These are phyloP conservation scores for Nothophaeocryptopus gaeumannii DNA, from an alignment of 2,329 filamentous ascomycete species.

Conservation along the genomic window DNA sequence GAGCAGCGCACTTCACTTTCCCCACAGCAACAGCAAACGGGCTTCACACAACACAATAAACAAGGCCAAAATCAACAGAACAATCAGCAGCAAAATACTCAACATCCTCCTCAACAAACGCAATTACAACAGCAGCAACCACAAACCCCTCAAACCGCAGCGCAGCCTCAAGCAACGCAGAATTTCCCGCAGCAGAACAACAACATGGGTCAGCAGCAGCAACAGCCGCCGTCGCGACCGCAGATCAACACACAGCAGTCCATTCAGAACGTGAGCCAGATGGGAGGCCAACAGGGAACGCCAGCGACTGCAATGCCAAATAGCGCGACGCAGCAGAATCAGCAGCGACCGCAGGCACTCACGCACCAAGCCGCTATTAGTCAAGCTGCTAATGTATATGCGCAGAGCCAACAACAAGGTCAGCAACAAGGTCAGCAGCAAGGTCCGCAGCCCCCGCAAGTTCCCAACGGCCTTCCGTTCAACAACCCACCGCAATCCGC, in stretches of 20 bases:
- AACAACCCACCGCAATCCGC: conserved; percentile 18
- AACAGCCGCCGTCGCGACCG: conserved; percentile 13
- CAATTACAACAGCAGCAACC: conserved; percentile 35
- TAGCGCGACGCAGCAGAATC: conserved; percentile 21
- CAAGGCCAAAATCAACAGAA: conserved; percentile 10
- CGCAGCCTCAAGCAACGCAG: conserved; percentile 29
- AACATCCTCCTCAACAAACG: conserved; percentile 42
- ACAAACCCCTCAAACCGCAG: conserved; percentile 35
- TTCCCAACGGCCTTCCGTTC: conserved; percentile 28
- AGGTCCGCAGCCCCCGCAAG: conserved; percentile 19
- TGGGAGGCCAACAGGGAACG: conserved; percentile 19
- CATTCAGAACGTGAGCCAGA: conserved; percentile 22
- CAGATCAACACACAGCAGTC: conserved; percentile 13
- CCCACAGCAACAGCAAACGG: conserved; percentile 20
- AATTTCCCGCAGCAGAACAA: conserved; percentile 31
- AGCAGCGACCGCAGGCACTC: conserved; percentile 34
- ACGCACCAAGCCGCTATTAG: conserved; percentile 46
- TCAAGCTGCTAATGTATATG: conserved; percentile 33
- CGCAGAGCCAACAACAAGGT: conserved; percentile 18
- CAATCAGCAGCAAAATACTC: conserved; percentile 38
- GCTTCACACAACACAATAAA: conserved; percentile 16
- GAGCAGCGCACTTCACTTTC: conserved; percentile 18
- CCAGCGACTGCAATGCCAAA: conserved; percentile 21
- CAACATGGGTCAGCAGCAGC: conserved; percentile 19
- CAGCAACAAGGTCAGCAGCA: conserved; percentile 19